phyloP scores from a whole-genome alignment of 2,329 filamentous ascomycete species.

The Lasiodiplodia gonubiensis region DNA sequence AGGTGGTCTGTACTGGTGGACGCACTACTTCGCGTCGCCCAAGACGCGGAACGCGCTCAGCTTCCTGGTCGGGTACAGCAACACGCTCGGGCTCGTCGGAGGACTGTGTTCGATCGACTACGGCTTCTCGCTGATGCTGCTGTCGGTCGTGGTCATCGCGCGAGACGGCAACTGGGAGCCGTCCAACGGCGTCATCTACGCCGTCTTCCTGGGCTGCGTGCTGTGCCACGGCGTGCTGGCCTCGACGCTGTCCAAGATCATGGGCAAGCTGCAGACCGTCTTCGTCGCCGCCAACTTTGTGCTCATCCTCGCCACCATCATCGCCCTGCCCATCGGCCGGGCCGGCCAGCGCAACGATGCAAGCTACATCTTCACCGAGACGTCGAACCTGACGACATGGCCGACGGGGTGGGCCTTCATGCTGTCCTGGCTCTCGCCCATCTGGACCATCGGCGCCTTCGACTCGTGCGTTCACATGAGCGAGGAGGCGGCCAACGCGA shows the following conservation, averaged over 20 bases:
- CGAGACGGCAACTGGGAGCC: constrained; percentile 63
- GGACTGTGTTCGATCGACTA: constrained; percentile 68
- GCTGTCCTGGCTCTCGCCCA: constrained; percentile 64
- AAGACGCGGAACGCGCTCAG: constrained; percentile 63
- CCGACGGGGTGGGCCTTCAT: constrained; percentile 58
- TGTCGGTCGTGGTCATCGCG: constrained; percentile 63
- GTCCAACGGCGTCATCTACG: constrained; percentile 62
- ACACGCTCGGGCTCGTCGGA: constrained; percentile 65
- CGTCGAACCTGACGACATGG: constrained; percentile 64
- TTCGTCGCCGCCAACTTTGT: constrained; percentile 63
- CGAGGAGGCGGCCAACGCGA: constrained; percentile 66
- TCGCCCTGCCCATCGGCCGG: constrained; percentile 43
- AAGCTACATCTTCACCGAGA: constrained; percentile 61
- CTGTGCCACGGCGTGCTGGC: constrained; percentile 61
- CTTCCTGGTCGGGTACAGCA: constrained; percentile 66
- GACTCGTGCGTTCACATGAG: constrained; percentile 65
- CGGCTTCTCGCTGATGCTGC: constrained; percentile 63
- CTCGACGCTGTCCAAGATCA: constrained; percentile 59
- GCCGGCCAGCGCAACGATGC: constrained; percentile 35
- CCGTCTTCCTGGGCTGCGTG: constrained; percentile 61
- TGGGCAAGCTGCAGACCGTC: constrained; percentile 64
- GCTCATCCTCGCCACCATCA: constrained; percentile 62
- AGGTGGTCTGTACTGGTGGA: constrained; percentile 66
- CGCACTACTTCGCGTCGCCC: constrained; percentile 63
- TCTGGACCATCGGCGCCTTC: constrained; percentile 65